phyloP scores from a whole-genome alignment of 1,139 yeast genomes.

The Geotrichum phurueaensis region DNA sequence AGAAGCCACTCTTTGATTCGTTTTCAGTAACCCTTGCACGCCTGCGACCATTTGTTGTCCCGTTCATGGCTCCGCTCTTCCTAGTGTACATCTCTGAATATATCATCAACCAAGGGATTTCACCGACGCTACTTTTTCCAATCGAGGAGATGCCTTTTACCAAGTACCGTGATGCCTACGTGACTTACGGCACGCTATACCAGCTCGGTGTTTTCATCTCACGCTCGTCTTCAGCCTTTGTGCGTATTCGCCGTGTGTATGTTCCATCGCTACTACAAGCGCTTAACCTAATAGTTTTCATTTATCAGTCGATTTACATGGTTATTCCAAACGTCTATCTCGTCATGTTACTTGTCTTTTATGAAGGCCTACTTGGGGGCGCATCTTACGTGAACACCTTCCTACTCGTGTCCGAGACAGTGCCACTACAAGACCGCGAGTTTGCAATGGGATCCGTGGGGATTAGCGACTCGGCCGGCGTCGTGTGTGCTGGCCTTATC shows the following conservation, averaged over 20 bases:
- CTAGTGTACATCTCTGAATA: slow-evolving; percentile 84
- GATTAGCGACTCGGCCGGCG: slow-evolving; percentile 84
- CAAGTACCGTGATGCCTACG: slow-evolving; percentile 78
- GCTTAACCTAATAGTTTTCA: slow-evolving; percentile 53
- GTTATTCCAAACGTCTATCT: slow-evolving; percentile 62
- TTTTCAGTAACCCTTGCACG: slow-evolving; percentile 35
- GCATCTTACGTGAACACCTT: slow-evolving; percentile 85
- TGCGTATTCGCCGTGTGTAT: slow-evolving; percentile 56
- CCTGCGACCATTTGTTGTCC: slow-evolving; percentile 50
- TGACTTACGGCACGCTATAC: slow-evolving; percentile 85
- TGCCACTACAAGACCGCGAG: slow-evolving; percentile 55
- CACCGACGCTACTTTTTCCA: slow-evolving; percentile 81
- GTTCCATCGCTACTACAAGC: slow-evolving; percentile 61
- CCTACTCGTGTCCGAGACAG: slow-evolving; percentile 63
- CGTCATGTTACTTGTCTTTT: slow-evolving; percentile 58
- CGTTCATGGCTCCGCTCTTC: slow-evolving; percentile 77
- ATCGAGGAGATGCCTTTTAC: slow-evolving; percentile 62
- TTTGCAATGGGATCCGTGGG: slow-evolving; percentile 93
- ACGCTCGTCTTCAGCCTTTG: slow-evolving; percentile 66
- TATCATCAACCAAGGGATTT: slow-evolving; percentile 81
- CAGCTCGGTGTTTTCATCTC: slow-evolving; percentile 91
- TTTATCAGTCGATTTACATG: slow-evolving; percentile 58
- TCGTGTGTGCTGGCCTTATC: slow-evolving; percentile 70
- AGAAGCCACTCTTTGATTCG: slow-evolving; percentile 13
- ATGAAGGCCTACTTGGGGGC: slow-evolving; percentile 87